A percentile compares a stretch with the other conserved stretches of the same genome.
Evolutionary conservation across 306 rosid genomes (phyloP).

Genomic region (Lathyrus sativus): DNA sequence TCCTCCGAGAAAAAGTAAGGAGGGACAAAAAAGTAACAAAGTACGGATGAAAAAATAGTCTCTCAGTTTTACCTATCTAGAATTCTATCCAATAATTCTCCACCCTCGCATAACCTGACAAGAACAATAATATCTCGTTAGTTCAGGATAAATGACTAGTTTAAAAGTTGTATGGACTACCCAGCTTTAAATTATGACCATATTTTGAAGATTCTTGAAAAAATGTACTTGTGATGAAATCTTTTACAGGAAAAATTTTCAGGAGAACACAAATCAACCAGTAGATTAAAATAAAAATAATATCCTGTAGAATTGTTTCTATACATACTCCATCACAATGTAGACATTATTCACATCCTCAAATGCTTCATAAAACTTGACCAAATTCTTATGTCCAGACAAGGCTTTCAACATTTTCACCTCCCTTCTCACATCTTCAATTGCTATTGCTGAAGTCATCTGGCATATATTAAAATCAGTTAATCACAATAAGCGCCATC

Average conservation of each 20-base stretch:
- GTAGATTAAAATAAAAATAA: neutral
- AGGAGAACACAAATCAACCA: slow-evolving; percentile 20
- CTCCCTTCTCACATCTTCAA: slow-evolving; percentile 96
- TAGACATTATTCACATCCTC: slow-evolving; percentile 86
- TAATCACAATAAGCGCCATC: slow-evolving; percentile 17
- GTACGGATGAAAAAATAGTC: slow-evolving; percentile 34
- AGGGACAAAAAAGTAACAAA: slow-evolving; percentile 11
- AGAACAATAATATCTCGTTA: slow-evolving; percentile 29
- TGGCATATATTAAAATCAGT: slow-evolving; percentile 48
- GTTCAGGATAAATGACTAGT: slow-evolving; percentile 34
- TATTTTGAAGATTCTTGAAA: slow-evolving; percentile 19
- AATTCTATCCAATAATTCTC: slow-evolving; percentile 93
- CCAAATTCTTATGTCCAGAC: slow-evolving; percentile 85
- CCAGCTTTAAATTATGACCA: slow-evolving; percentile 15
- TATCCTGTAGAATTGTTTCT: slow-evolving; percentile 27
- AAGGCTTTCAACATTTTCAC: slow-evolving; percentile 91
- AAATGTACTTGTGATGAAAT: slow-evolving; percentile 20
- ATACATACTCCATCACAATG: slow-evolving; percentile 97
- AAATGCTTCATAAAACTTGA: slow-evolving; percentile 82
- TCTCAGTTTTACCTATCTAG: slow-evolving; percentile 71
- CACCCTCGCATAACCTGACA: slow-evolving; percentile 92
- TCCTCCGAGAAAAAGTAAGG: slow-evolving; percentile 21
- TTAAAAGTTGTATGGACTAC: slow-evolving; percentile 18
- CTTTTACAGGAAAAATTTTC: slow-evolving; percentile 16
- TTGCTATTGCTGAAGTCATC: slow-evolving; percentile 93